Conservation (phyloP, 148 eudicot species). For the Rhododendron simsii region DNA sequence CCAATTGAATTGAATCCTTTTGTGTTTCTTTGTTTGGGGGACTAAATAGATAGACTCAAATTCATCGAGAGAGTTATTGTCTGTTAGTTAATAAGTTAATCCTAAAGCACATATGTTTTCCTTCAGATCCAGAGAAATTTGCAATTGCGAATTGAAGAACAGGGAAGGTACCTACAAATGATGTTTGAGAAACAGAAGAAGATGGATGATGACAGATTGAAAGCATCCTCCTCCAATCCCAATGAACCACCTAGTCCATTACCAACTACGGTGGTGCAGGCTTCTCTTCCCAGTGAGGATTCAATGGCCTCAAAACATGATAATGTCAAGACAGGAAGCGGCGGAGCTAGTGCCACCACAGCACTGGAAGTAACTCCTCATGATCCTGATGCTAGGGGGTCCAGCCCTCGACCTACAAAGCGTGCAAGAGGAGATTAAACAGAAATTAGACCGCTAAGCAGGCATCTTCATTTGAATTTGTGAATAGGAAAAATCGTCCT, state of each 20-base stretch:
- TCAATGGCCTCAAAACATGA: conserved; percentile 16
- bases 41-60: not conserved
- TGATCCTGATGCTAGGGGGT: not conserved
- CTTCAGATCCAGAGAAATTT: conserved; percentile 41
- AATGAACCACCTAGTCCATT: conserved; percentile 9
- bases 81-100: not conserved
- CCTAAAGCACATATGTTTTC: not conserved
- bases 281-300: conserved; percentile 8
- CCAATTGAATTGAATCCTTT: not conserved
- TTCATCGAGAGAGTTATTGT: not conserved
- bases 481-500: not conserved
- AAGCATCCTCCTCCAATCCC: conserved; percentile 20
- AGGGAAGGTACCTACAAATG: conserved; percentile 39
- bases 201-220: conserved; percentile 26
- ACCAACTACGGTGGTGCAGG: not conserved
- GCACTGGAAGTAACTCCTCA: conserved; percentile 12
- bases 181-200: conserved; percentile 50
- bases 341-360: not conserved
- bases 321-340: not conserved
- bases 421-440: conserved; percentile 26
- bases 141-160: conserved; percentile 50
- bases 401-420: conserved; percentile 33
- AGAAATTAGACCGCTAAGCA: not conserved
- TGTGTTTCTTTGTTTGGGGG: not conserved
- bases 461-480: not conserved